Evolutionary conservation across 1,284 basidiomycete species (phyloP), one percentile per base, ranked within the genome.

Genomic region (Sanguinoderma infundibulare): DNA sequence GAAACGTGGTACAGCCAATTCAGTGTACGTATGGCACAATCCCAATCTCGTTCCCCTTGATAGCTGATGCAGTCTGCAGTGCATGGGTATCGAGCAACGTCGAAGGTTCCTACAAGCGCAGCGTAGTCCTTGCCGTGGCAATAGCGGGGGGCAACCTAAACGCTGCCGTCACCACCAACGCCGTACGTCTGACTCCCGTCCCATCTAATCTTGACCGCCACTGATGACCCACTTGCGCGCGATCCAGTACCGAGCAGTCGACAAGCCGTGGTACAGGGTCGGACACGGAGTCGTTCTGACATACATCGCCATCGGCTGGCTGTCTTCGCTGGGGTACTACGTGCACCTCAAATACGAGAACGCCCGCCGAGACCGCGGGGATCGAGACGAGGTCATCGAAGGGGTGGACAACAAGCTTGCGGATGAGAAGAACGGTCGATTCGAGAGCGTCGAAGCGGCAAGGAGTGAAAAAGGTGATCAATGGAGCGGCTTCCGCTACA

Each of bases 61-160:
- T n/a, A 34, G 17, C 32, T 50, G 12, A 50, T n/a, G 26, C 2
- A 2, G 1, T 22, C 40, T 49, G 20, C 61, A 77, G 82, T 17
- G 81, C 85, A 24, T 84, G 83, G 78, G 78, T 83, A 2, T 79
- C 81, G 12, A 74, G 77, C 54, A 84, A 84, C 57, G 75, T 81
- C 36, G 84, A 87, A 68, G 81, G 90, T 7, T 82, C 84, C 0
- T 92, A 92, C 74, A 92, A 92, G 68, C 86, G 90, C 24, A 87
- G 87, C 64, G 89, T 91, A 1, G 83, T 87, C 0, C 77, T 91
- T 26, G 91, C 80, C 0, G 87, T 90, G 86, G 82, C 86, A 5
- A 89, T 90, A 58, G 82, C 85, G 58, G 85, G 87, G 69, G 87
- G 87, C 17, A 89, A 90, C 68, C 74, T 90, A 36, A 89, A 90